Evolutionary conservation across 768 basidiomycete genomes (phyloP).

Genomic region (Auriscalpium vulgare): DNA sequence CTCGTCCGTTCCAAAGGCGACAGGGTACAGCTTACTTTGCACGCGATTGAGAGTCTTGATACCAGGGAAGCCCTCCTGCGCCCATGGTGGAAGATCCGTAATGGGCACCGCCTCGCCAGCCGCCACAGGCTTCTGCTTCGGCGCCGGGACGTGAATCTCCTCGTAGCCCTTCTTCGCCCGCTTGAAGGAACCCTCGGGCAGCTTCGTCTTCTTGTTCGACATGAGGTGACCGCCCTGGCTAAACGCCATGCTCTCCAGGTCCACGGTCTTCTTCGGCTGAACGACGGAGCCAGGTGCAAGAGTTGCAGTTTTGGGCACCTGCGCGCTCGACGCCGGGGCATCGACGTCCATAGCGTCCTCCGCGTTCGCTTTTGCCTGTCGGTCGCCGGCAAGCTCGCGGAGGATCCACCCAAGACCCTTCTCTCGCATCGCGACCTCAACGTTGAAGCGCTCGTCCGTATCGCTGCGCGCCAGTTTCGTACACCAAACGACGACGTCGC

Average conservation of each 20-base stretch:
- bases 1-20: slow-evolving; percentile 92
- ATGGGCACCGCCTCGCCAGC: slow-evolving; percentile 69
- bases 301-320: slow-evolving; percentile 75
- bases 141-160: slow-evolving; percentile 94
- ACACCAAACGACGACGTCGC: slow-evolving; percentile 96
- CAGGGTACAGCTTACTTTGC: slow-evolving; percentile 87
- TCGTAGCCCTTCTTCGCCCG: slow-evolving; percentile 94
- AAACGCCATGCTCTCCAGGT: slow-evolving; percentile 94
- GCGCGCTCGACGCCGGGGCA: slow-evolving; percentile 33
- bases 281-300: slow-evolving; percentile 81
- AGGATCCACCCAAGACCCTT: slow-evolving; percentile 96
- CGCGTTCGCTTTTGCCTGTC: slow-evolving; percentile 45
- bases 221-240: slow-evolving; percentile 93
- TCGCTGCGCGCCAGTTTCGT: slow-evolving; percentile 89
- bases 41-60: slow-evolving; percentile 79
- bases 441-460: slow-evolving; percentile 82
- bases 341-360: slow-evolving; percentile 78
- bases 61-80: slow-evolving; percentile 74
- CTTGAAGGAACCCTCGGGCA: slow-evolving; percentile 97
- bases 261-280: slow-evolving; percentile 78
- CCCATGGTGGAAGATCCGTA: slow-evolving; percentile 74
- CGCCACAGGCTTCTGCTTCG: slow-evolving; percentile 62
- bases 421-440: slow-evolving; percentile 98
- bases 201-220: slow-evolving; percentile 98
- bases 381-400: slow-evolving; percentile 77